Evolutionary conservation across 768 basidiomycete species (phyloP).

Genomic region (Leucosporidium scottii): DNA sequence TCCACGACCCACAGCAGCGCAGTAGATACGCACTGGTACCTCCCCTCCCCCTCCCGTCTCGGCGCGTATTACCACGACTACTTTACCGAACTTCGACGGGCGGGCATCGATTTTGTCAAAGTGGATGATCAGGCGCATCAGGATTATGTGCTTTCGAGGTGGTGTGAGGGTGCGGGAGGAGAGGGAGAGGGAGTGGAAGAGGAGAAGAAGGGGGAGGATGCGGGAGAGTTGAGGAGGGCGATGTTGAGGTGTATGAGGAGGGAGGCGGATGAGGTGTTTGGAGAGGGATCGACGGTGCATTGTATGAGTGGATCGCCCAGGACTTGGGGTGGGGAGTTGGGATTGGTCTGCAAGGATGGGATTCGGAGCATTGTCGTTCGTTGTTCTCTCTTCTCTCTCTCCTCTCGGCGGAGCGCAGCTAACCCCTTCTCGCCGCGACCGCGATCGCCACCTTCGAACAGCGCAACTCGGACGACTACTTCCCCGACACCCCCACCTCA

Average conservation of each 20-base stretch:
- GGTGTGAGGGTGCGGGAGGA: no score
- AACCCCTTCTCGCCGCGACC: no score
- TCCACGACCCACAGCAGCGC: neutral
- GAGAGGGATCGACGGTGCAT: constrained; percentile 3
- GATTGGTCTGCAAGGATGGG: no score
- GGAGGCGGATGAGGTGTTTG: no score
- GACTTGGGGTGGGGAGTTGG: constrained; percentile 1
- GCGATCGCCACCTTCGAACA: no score
- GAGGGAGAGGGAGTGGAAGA: no score
- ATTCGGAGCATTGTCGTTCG: neutral
- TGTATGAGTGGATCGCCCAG: constrained; percentile 35
- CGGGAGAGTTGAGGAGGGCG: no score
- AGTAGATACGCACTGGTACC: neutral
- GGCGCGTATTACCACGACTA: constrained; percentile 24
- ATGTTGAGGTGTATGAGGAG: no score
- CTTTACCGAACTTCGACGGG: constrained; percentile 19
- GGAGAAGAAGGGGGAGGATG: no score
- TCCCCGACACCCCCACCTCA: constrained; percentile 25
- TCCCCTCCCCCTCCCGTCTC: constrained; percentile 18
- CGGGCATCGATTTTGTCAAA: constrained; percentile 35
- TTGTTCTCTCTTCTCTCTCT: neutral
- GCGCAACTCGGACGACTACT: constrained; percentile 35
- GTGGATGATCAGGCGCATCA: constrained; percentile 35
- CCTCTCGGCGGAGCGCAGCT: neutral
- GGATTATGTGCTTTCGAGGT: constrained; percentile 13